Base-by-base conservation (phyloP, 225 moss, liverwort and hornwort genomes). In the Marchantia paleacea region DNA sequence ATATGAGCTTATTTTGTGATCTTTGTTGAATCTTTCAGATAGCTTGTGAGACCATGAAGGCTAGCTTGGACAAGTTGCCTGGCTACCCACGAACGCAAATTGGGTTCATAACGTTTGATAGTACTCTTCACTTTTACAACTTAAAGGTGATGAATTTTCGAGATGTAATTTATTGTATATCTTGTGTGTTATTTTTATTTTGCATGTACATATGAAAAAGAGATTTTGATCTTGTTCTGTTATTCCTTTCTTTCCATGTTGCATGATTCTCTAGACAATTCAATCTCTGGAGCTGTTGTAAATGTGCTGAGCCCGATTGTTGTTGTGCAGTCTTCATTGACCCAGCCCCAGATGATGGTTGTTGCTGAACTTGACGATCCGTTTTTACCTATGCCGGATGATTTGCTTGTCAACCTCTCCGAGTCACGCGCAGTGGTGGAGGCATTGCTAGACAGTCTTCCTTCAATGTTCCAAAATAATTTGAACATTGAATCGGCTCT, bases 331-430 rank as follows among this genome's bases (percentile, higher is more conserved):
- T 95, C 93, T 62, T 92, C 95, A 1, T 89, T 99, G 87, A 99
- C 95, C 51, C 95, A 99, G 86, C 99, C 99, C 61, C 99, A 99
- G 90, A 99, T 99, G 99, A 99, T 99, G 99, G 99, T 99, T 80
- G 99, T 99, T 24, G 99, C 91, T 83, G 99, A 99, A 49, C 84
- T 99, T 76, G 95, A 99, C 77, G 99, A 99, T 84, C 99, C 95
- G 50, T 99, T 99, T 80, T 80, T 99, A 52, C 99, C 99, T 57
- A 91, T 95, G 87, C 99, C 95, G 12, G 99, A 99, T 75, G 99
- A 99, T 80, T 86, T 99, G 91, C 88, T 99, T 66, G 99, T 99
- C 73, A 99, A 95, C 83, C 89, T 99, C 55, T 95, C 99, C 13
- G 99, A 99, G 63, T 99, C 99, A 50, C 91, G 92, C 62, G 75